Evolutionary conservation across 2,329 filamentous ascomycete genomes (phyloP).

Genomic region (Ophiostoma ulmi): DNA sequence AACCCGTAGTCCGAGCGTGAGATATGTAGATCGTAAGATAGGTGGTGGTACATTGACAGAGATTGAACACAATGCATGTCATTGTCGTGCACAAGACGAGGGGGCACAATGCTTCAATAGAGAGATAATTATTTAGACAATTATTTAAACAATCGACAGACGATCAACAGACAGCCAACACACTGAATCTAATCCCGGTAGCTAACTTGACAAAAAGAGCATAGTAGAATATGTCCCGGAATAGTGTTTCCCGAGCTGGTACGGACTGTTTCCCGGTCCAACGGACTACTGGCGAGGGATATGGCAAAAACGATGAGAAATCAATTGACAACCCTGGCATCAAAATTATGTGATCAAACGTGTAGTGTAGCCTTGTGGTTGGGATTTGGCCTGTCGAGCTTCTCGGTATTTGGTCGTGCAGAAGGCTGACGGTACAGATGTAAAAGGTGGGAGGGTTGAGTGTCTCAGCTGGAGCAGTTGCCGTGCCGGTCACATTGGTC

Average conservation of each 20-base stretch:
- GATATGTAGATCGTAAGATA: no score
- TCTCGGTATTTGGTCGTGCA: neutral
- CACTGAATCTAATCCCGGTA: neutral
- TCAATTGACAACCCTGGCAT: neutral
- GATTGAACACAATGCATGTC: neutral
- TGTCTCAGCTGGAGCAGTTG: neutral
- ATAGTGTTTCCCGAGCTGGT: neutral
- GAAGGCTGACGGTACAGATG: conserved; percentile 4
- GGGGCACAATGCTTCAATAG: neutral
- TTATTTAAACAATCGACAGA: no score
- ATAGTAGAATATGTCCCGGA: neutral
- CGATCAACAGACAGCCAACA: no score
- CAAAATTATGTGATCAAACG: neutral
- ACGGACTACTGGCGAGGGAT: neutral
- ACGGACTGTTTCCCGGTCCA: neutral
- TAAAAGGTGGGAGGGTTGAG: neutral
- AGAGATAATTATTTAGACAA: no score
- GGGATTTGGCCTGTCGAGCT: neutral
- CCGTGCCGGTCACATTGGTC: neutral
- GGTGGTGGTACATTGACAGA: neutral
- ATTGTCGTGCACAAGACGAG: neutral
- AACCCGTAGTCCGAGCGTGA: no score
- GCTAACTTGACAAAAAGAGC: neutral
- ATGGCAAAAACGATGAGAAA: neutral
- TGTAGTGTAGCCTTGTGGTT: neutral